Conservation (phyloP, 345 rosid genomes). For the Populus euphratica region DNA sequence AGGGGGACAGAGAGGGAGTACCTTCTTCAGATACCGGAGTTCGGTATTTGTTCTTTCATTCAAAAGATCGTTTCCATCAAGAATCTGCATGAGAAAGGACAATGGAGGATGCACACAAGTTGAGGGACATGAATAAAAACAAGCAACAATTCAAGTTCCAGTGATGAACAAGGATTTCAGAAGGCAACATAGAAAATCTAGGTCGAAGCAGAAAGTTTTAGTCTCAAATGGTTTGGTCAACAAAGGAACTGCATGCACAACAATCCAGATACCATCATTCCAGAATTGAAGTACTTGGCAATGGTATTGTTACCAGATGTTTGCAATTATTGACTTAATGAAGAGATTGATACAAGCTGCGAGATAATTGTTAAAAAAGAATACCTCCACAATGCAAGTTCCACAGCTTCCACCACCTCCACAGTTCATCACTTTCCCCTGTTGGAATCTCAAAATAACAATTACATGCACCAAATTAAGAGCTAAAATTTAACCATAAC, state of each 20-base stretch:
- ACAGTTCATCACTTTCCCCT: slow-evolving; percentile 94
- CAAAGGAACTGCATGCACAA: background rate
- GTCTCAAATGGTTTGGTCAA: background rate
- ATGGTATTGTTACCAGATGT: background rate
- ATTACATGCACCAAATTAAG: background rate
- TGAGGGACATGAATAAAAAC: background rate
- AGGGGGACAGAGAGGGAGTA: background rate
- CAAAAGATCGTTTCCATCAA: slow-evolving; percentile 68
- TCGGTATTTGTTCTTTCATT: slow-evolving; percentile 77
- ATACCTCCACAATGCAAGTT: slow-evolving; percentile 88
- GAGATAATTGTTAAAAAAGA: background rate
- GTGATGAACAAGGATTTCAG: background rate
- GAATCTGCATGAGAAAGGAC: slow-evolving; percentile 43
- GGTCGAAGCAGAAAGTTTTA: background rate
- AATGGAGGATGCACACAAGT: background rate
- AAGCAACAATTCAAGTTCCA: background rate
- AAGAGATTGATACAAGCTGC: background rate
- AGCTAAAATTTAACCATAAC: too few relatives aligned
- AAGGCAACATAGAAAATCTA: background rate
- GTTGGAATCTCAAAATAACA: background rate
- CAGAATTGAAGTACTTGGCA: background rate
- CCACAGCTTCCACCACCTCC: slow-evolving; percentile 97
- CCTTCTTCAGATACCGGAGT: slow-evolving; percentile 64
- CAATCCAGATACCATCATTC: background rate
- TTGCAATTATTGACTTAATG: background rate